Evolutionary conservation across 345 rosid genomes (phyloP), one percentile per base, ranked within the genome.

Genomic region (Dipteronia dyeriana): DNA sequence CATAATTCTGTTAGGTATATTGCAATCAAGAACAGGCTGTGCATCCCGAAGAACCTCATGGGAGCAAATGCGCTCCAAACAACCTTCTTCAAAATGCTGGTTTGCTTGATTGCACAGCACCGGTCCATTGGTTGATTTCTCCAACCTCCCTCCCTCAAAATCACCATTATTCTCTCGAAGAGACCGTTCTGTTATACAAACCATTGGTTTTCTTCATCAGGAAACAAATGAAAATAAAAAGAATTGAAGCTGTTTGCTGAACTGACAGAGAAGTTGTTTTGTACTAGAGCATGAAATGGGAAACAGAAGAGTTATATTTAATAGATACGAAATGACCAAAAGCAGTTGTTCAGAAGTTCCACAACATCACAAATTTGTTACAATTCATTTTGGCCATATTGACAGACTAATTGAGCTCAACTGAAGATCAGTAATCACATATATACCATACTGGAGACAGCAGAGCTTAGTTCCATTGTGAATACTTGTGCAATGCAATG

Each of bases 1-100:
- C 92, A 80, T 91, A 78, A 94, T 75, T 79, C 78, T 94, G 74
- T 79, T 86, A 66, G 60, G 78, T 31, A 63, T 75, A 57, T 76
- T 86, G 57, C 79, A 76, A 74, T 75, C 76, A 25, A 82, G 78
- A 76, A 81, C 82, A 31, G 78, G 80, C 63, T 82, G 90, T 67
- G 90, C 85, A 53, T 94, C 84, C 65, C 73, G 88, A 70, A 97
- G 97, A 79, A 94, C 91, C 79, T 94, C 97, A 81, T 90, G 97
- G 75, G 99, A 89, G 83, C 96, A 97, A 78, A 97, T 92, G 69
- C 90, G 85, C 78, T 84, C 89, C 66, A 77, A 80, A 79, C 87
- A 85, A 73, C 73, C 76, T 74, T 68, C 74, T 76, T 82, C 92
- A 31, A 81, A 76, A 76, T 72, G 82, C 65, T 80, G 89, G 14